Evolutionary conservation across 2,329 filamentous ascomycete genomes (phyloP), one percentile per base, ranked within the genome.

Genomic region (Canariomyces notabilis): DNA sequence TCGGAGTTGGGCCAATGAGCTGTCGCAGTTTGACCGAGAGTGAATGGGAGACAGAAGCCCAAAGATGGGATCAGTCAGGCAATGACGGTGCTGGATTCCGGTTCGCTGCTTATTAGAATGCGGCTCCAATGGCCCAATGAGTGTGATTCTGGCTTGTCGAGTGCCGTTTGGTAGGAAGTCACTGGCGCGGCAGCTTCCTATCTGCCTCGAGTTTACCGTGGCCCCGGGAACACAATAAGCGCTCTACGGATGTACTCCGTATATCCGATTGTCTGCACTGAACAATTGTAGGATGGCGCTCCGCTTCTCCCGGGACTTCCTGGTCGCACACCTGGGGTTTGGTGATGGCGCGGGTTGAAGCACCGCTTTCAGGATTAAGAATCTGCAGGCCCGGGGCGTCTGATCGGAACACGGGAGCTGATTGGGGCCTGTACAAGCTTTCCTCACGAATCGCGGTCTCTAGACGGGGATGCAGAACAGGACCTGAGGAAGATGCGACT

Each of bases 401-500:
- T 8, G 8, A 12, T 12, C 26, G 7, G 26, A 29, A 29, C 36
- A 15, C 18, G 18, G 9, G 40, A 37, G 20, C 36, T 29, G 39
- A 15, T 18, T 34, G 40, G 31, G 22, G 5, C 9, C 26, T 29
- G 26, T 11, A 29, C 26, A 12, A 9, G 26, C 26, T 29, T 29
- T 14, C 34, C 18, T 41, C 19, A 15, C 46, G 37, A 49, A 42
- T 49, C 32, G 41, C 9, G n/a, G 20, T 15, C 3, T 19, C 11
- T 8, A 19, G 32, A 37, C 19, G 18, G 21, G 33, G 16, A 12
- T 20, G 33, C 12, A 29, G 26, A 5, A 16, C 11, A 14, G 4
- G n/a, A n/a, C 39, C 15, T 23, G 35, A 35, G 42, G 45, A 35
- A 47, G 34, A 43, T 39, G 33, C 38, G 15, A 20, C 37, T 35